A percentile compares a stretch with the other conserved stretches of the same genome.
These are phyloP conservation scores for Rutstroemia sp. DNA, from an alignment of 2,329 filamentous ascomycete genomes.

Conservation along the genomic window DNA sequence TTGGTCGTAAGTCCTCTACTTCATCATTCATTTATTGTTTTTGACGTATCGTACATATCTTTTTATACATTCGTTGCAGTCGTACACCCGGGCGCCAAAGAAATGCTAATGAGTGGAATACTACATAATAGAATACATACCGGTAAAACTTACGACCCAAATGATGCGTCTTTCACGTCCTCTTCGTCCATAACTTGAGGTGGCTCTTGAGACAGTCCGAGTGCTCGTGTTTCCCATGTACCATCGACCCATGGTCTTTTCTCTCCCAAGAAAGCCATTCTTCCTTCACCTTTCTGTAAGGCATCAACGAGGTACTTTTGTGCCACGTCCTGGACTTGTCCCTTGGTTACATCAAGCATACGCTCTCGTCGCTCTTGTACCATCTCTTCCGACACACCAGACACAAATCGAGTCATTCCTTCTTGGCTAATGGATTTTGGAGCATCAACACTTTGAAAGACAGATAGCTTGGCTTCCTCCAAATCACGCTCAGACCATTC, in stretches of 20 bases:
- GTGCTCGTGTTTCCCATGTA: slow-evolving; percentile 67
- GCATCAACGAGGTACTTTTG: slow-evolving; percentile 72
- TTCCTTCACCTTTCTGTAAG: slow-evolving; percentile 50
- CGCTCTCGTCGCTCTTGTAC: slow-evolving; percentile 75
- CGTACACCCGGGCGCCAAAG: slow-evolving; percentile 13
- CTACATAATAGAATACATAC: slow-evolving; percentile 18
- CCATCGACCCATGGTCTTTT: slow-evolving; percentile 71
- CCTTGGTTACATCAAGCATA: slow-evolving; percentile 75
- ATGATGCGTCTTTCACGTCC: slow-evolving; percentile 21
- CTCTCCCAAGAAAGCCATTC: slow-evolving; percentile 71
- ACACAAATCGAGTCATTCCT: slow-evolving; percentile 79
- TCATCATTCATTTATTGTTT: neutral
- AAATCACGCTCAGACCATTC: slow-evolving; percentile 78
- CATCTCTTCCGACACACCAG: slow-evolving; percentile 82
- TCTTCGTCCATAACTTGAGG: slow-evolving; percentile 25
- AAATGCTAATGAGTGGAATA: slow-evolving; percentile 23
- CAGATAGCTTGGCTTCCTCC: slow-evolving; percentile 90
- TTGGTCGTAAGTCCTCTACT: neutral
- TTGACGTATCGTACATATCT: slow-evolving; percentile 7
- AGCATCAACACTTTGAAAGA: slow-evolving; percentile 89
- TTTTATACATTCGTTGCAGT: slow-evolving; percentile 4
- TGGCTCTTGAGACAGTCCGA: slow-evolving; percentile 53
- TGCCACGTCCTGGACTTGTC: slow-evolving; percentile 74
- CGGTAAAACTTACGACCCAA: slow-evolving; percentile 21
- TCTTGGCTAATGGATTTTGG: slow-evolving; percentile 81